These are phyloP conservation scores for Beauveria rudraprayagi DNA, from an alignment of 2,329 filamentous ascomycete genomes.

Conservation along the genomic window DNA sequence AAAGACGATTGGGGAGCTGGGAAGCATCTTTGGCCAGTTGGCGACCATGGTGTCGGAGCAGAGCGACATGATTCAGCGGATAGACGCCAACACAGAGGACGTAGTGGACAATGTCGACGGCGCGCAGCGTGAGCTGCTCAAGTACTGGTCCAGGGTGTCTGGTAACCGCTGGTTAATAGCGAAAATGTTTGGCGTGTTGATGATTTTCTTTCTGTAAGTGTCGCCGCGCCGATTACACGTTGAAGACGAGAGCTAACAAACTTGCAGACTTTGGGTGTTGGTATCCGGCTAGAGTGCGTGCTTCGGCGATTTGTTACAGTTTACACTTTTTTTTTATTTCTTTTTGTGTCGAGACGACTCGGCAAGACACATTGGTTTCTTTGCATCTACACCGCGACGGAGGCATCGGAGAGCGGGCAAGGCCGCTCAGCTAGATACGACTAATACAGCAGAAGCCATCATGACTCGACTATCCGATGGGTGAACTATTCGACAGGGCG, in stretches of 20 bases:
- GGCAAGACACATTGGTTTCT: neutral
- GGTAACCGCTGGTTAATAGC: slow-evolving; percentile 94
- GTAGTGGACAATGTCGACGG: slow-evolving; percentile 98
- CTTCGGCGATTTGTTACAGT: neutral
- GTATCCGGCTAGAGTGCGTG: slow-evolving; percentile 25
- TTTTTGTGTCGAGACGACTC: neutral
- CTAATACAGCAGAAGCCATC: neutral
- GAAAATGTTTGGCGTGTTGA: slow-evolving; percentile 71
- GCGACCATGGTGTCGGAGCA: slow-evolving; percentile 97
- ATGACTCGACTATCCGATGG: neutral
- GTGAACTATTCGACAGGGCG: neutral
- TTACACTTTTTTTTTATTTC: neutral
- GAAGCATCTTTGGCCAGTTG: slow-evolving; percentile 83
- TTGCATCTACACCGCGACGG: slow-evolving; percentile 2
- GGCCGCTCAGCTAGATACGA: neutral
- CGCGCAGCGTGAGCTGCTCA: slow-evolving; percentile 87
- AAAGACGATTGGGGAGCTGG: slow-evolving; percentile 85
- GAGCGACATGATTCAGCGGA: slow-evolving; percentile 93
- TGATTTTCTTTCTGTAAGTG: slow-evolving; percentile 77
- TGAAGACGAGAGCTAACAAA: slow-evolving; percentile 11
- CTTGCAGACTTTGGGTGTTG: slow-evolving; percentile 30
- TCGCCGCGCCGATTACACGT: neutral
- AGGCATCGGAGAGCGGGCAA: neutral
- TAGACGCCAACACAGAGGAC: slow-evolving; percentile 95
- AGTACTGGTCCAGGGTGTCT: slow-evolving; percentile 92